Evolutionary conservation across 495 filamentous ascomycete genomes (phyloP).

Genomic region (Xylaria longipes): DNA sequence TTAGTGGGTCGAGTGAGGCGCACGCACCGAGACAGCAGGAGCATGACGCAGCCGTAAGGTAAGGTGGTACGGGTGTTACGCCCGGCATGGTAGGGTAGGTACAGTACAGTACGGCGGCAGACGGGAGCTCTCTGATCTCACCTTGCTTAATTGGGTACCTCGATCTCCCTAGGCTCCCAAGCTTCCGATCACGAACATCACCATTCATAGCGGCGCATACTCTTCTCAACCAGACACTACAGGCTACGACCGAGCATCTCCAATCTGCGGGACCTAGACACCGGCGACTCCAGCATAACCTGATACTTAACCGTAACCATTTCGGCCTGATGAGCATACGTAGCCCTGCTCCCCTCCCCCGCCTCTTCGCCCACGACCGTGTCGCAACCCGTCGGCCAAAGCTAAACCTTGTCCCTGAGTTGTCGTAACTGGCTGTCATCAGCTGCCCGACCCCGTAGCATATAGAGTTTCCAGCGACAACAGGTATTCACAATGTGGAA

Average conservation of each 20-base stretch:
- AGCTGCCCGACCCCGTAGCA: neutral
- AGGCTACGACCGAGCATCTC: neutral
- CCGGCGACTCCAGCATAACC: neutral
- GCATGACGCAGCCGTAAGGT: conserved; percentile 16
- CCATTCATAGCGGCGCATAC: conserved; percentile 7
- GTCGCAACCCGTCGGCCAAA: conserved; percentile 4
- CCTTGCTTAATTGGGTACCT: conserved; percentile 23
- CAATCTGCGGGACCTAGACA: neutral
- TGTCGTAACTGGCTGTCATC: neutral
- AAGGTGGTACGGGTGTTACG: neutral
- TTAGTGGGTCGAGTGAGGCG: neutral
- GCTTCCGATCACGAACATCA: conserved; percentile 23
- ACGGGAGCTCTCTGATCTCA: conserved; percentile 11
- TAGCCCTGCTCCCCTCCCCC: conserved; percentile 32
- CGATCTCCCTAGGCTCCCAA: conserved; percentile 17
- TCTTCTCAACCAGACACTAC: neutral
- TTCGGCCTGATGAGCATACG: conserved; percentile 8
- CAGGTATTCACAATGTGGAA: conserved; percentile 67
- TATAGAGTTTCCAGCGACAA: conserved; percentile 9
- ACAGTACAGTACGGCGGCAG: neutral
- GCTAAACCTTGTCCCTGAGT: neutral
- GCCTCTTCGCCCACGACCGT: conserved; percentile 23
- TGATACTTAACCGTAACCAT: neutral
- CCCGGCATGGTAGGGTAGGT: neutral
- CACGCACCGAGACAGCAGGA: neutral